These are phyloP conservation scores for Saccharomyces hybrid DNA, from an alignment of 1,139 yeast species.

Conservation along the genomic window DNA sequence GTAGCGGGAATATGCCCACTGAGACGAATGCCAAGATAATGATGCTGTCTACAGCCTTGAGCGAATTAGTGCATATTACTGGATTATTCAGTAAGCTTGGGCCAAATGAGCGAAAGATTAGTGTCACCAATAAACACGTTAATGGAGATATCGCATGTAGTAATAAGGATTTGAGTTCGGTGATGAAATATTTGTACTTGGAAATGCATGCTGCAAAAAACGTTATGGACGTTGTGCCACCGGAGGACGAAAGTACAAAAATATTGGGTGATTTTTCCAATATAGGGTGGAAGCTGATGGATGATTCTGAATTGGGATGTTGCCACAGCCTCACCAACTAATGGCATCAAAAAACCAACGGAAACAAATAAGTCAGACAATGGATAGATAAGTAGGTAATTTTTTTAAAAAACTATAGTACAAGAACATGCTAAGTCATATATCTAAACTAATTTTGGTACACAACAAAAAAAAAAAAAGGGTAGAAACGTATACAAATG, in stretches of 20 bases:
- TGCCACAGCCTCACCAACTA: slow-evolving; percentile 2
- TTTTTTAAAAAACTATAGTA: neutral
- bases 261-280: slow-evolving; percentile 15
- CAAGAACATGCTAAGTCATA: neutral
- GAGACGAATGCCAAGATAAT: slow-evolving; percentile 10
- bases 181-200: neutral
- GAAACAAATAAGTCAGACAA: neutral
- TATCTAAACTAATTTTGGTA: neutral
- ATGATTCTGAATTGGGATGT: slow-evolving; percentile 31
- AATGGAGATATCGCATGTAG: neutral
- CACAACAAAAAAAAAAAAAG: neutral
- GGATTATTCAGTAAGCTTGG: slow-evolving; percentile 24
- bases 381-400: neutral
- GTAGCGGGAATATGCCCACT: slow-evolving; percentile 3
- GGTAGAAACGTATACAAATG: neutral
- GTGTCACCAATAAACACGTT: slow-evolving; percentile 1
- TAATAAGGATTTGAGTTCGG: neutral
- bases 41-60: slow-evolving; percentile 28
- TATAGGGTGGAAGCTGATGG: slow-evolving; percentile 25
- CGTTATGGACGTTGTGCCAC: slow-evolving; percentile 1
- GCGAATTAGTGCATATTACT: slow-evolving; percentile 28
- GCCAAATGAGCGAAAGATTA: slow-evolving; percentile 17
- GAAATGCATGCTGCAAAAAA: neutral
- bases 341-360: neutral
- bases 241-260: slow-evolving; percentile 5